Evolutionary conservation across 2,329 filamentous ascomycete species (phyloP).

Genomic region (Davidsoniella eucalypti): DNA sequence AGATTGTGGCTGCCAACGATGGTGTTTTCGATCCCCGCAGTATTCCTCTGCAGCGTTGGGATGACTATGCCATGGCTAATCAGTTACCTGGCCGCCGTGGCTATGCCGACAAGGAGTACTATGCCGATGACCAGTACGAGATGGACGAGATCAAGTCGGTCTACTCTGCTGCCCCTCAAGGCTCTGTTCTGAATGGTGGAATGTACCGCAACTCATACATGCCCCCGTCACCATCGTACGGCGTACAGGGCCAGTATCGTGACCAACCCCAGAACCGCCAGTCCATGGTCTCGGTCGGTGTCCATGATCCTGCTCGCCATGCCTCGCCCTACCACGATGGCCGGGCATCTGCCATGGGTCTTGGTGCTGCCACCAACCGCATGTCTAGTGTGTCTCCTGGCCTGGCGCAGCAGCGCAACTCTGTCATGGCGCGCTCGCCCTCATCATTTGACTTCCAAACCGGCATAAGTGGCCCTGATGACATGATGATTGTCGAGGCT

Average conservation of each 20-base stretch:
- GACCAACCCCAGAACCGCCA: conserved; percentile 43
- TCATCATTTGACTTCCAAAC: conserved; percentile 45
- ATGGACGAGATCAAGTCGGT: conserved; percentile 97
- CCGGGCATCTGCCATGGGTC: conserved; percentile 46
- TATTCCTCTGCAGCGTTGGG: conserved; percentile 91
- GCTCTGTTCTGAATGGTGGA: conserved; percentile 48
- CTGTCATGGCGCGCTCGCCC: conserved; percentile 32
- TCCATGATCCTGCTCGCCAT: conserved; percentile 30
- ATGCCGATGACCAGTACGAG: conserved; percentile 68
- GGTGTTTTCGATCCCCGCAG: conserved; percentile 81
- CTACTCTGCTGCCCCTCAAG: conserved; percentile 80
- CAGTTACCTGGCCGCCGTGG: conserved; percentile 83
- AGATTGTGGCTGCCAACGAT: conserved; percentile 72
- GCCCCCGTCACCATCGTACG: conserved; percentile 67
- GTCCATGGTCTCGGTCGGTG: conserved; percentile 52
- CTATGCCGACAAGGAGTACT: conserved; percentile 48
- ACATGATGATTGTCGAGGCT: conserved; percentile 64
- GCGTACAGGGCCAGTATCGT: conserved; percentile 31
- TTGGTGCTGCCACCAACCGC: conserved; percentile 30
- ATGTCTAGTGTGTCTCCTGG: conserved; percentile 31
- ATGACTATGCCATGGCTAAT: conserved; percentile 80
- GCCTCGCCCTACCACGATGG: conserved; percentile 44
- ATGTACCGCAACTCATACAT: conserved; percentile 62
- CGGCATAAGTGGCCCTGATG: conserved; percentile 49
- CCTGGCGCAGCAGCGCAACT: conserved; percentile 21